A percentile compares a stretch with the other conserved stretches of the same genome.
These are phyloP conservation scores for Suillus hirtellus DNA, from an alignment of 768 basidiomycete species.

Conservation along the genomic window DNA sequence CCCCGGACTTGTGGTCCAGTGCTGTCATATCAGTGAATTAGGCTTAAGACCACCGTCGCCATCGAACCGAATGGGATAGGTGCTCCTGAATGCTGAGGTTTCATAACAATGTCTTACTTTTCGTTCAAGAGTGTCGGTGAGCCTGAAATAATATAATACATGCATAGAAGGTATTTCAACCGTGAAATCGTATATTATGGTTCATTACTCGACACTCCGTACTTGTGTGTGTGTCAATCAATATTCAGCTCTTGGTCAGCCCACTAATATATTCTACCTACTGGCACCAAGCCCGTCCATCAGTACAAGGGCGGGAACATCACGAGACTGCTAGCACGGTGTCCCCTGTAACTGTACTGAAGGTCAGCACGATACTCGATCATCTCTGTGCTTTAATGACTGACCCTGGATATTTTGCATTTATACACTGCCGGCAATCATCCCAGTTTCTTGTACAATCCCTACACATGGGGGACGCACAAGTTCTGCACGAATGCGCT, in stretches of 20 bases:
- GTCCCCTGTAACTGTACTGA: background rate
- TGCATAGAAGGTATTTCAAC: background rate
- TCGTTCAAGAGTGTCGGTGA: background rate
- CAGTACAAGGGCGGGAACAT: background rate
- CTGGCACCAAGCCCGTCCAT: background rate
- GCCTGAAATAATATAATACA: background rate
- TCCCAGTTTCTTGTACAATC: slow-evolving; percentile 6
- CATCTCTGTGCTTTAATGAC: background rate
- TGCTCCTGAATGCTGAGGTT: background rate
- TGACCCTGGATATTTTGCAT: slow-evolving; percentile 5
- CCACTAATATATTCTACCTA: background rate
- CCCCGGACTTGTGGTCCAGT: background rate
- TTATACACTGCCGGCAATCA: slow-evolving; percentile 1
- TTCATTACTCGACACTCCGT: background rate
- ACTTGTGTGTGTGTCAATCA: background rate
- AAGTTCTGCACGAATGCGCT: background rate
- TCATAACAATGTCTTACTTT: background rate
- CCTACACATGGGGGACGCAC: slow-evolving; percentile 1
- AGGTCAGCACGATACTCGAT: background rate
- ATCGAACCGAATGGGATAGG: background rate
- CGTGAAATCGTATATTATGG: slow-evolving; percentile 2
- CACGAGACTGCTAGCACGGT: background rate
- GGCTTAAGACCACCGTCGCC: background rate
- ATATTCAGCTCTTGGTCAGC: background rate
- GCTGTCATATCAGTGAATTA: background rate